phyloP scores from a whole-genome alignment of 2,329 filamentous ascomycete genomes.

The Xylaria sp. region DNA sequence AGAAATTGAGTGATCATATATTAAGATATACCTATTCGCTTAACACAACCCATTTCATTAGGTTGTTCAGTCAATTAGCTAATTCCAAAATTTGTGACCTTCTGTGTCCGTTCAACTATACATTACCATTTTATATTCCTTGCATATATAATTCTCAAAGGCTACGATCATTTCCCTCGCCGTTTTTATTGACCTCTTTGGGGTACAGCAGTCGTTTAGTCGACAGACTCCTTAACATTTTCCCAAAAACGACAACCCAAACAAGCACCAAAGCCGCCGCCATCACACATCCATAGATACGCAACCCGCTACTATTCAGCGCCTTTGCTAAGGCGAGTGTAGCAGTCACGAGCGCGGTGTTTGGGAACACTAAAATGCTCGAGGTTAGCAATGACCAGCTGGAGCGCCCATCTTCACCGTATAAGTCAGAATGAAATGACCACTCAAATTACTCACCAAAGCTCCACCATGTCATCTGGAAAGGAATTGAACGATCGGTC shows the following conservation, averaged over 20 bases:
- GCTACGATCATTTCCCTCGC: neutral
- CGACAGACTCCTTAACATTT: slow-evolving; percentile 77
- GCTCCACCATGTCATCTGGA: slow-evolving; percentile 87
- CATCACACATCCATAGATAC: slow-evolving; percentile 75
- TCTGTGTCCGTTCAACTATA: neutral
- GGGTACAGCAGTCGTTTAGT: slow-evolving; percentile 80
- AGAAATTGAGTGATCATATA: slow-evolving; percentile 47
- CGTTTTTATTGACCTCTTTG: slow-evolving; percentile 61
- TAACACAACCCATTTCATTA: neutral
- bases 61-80: neutral
- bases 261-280: slow-evolving; percentile 72
- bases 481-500: slow-evolving; percentile 70
- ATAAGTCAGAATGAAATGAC: neutral
- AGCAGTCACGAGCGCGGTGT: slow-evolving; percentile 79
- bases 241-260: slow-evolving; percentile 75
- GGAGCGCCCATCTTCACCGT: neutral
- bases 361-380: slow-evolving; percentile 72
- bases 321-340: slow-evolving; percentile 77
- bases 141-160: neutral
- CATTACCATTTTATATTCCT: neutral
- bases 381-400: neutral
- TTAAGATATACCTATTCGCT: neutral
- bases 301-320: slow-evolving; percentile 68
- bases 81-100: neutral
- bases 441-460: slow-evolving; percentile 57